Conservation (phyloP, 805 yeast species). For the Hanseniaspora hatyaiensis region DNA sequence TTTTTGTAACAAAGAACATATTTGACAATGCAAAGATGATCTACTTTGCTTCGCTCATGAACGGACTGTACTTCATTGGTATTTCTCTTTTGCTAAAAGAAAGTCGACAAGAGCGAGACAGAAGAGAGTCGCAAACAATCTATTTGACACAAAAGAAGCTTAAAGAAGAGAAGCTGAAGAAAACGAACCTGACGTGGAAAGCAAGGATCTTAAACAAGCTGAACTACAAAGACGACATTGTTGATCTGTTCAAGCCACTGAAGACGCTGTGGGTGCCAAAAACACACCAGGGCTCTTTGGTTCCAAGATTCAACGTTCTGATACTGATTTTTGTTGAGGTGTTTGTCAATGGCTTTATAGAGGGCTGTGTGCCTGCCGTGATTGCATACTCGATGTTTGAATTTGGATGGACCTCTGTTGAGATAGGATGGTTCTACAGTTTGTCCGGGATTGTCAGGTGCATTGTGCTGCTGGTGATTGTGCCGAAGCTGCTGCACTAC, state of each 20-base stretch:
- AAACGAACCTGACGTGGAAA: background rate
- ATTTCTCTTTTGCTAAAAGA: constrained; percentile 36
- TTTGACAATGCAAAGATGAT: constrained; percentile 13
- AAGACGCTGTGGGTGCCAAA: constrained; percentile 21
- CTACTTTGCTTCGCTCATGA: constrained; percentile 15
- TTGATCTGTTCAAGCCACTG: constrained; percentile 32
- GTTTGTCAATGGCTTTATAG: constrained; percentile 21
- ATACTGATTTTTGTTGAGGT: constrained; percentile 20
- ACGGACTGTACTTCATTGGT: constrained; percentile 18
- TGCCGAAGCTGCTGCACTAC: constrained; percentile 5
- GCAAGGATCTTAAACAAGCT: background rate
- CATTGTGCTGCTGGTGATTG: constrained; percentile 17
- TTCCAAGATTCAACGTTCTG: constrained; percentile 21
- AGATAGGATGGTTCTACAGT: constrained; percentile 24
- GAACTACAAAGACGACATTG: constrained; percentile 19
- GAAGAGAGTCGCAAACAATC: constrained; percentile 35
- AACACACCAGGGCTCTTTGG: constrained; percentile 16
- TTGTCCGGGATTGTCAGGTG: constrained; percentile 22
- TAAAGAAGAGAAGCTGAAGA: constrained; percentile 5
- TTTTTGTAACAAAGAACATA: constrained; percentile 16
- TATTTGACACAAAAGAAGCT: background rate
- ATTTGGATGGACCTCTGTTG: constrained; percentile 23
- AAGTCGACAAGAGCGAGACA: constrained; percentile 47
- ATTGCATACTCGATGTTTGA: constrained; percentile 20
- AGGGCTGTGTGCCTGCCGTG: constrained; percentile 21